Evolutionary conservation across 768 basidiomycete species (phyloP), one percentile per base, ranked within the genome.

Genomic region (Termitomyces sp.): DNA sequence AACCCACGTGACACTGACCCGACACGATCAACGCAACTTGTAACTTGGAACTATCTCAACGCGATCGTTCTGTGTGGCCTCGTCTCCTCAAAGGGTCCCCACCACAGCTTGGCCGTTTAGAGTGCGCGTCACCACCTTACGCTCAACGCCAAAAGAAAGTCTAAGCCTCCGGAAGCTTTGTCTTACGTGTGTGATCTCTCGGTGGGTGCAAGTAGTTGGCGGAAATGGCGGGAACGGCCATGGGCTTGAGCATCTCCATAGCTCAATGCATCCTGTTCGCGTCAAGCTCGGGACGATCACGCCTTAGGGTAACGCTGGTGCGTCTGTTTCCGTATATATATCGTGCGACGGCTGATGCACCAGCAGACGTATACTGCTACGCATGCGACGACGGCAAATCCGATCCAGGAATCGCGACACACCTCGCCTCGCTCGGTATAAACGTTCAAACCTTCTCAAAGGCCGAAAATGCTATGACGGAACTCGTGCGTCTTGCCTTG

Each of bases 401-500:
- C 23, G 23, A 23, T 23, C 23, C 23, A 23, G 23, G 23, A 23
- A 23, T 23, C 23, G 23, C 23, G 2, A 23, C 23, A 23, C 23
- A 23, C 23, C 23, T 98, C 2, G 71, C 83, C 0, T 80, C 80
- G 26, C 97, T 98, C 61, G 95, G 93, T 0, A 96, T 99, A 71
- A 88, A 93, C 61, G 85, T 98, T 1, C 79, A 82, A 41, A 82
- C 80, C 0, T 87, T 91, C 67, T 87, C 75, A 5, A 98, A 98
- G 75, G 98, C 95, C 0, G 94, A 97, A 71, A 97, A 97, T 75
- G 93, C 86, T 58, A 92, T 97, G 87, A 97, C 95, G 0, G 96
- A 99, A 68, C 79, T 99, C 63, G 94, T 95, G 59, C 52, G 84
- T 56, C 16, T 50, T 4, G 12, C 13, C 20, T 2, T 35, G 4